These are phyloP conservation scores for Saksenaea oblongispora DNA, from an alignment of 371 early-diverging fungal genomes.

Conservation along the genomic window DNA sequence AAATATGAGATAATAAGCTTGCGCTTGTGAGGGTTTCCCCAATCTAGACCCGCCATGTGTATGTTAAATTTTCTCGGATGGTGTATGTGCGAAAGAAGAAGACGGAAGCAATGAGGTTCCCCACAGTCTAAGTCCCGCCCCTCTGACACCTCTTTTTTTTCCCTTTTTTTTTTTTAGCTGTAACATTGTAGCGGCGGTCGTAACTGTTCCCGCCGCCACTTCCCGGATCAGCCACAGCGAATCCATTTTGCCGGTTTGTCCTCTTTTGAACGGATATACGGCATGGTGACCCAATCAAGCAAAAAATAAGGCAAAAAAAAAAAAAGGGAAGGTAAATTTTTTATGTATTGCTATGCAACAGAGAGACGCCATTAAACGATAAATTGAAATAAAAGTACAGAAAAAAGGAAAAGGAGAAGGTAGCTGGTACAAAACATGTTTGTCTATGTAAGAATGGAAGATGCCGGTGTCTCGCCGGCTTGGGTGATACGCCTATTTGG, in stretches of 20 bases:
- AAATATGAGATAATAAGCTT: conserved; percentile 58
- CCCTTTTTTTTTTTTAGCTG: no score
- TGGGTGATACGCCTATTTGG: conserved; percentile 29
- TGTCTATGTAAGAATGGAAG: conserved; percentile 1
- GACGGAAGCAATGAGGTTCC: background rate
- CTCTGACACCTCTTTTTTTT: background rate
- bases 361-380: conserved; percentile 2
- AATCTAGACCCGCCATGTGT: conserved; percentile 9
- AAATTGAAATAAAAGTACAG: conserved; percentile 6
- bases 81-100: background rate
- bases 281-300: background rate
- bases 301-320: background rate
- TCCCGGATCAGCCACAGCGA: background rate
- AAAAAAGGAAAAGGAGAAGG: conserved; percentile 10
- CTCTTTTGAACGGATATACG: background rate
- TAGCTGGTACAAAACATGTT: conserved; percentile 2
- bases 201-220: background rate
- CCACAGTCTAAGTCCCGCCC: background rate
- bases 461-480: conserved; percentile 5
- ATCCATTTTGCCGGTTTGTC: background rate
- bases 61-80: background rate
- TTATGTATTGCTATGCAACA: background rate
- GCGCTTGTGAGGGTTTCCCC: conserved; percentile 27
- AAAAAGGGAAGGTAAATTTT: background rate
- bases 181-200: background rate